phyloP scores from a whole-genome alignment of 2,329 filamentous ascomycete genomes.

The Juglanconis sp. region DNA sequence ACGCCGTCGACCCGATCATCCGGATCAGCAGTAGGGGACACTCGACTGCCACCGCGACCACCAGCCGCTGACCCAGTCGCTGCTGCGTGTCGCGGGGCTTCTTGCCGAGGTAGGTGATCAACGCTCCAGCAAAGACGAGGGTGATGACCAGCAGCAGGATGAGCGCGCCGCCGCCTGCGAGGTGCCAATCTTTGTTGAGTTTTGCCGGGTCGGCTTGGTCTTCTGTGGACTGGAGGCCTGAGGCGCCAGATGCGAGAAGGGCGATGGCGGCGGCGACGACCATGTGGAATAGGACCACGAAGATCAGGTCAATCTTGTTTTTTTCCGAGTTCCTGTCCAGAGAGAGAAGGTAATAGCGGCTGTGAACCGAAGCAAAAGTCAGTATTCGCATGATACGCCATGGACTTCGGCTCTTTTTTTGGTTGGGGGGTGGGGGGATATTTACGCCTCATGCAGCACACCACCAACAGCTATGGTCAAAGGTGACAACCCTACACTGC shows the following conservation, averaged over 20 bases:
- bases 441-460: constrained; percentile 35
- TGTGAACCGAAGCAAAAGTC: neutral
- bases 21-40: constrained; percentile 24
- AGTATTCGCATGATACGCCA: neutral
- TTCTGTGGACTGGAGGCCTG: constrained; percentile 15
- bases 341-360: constrained; percentile 5
- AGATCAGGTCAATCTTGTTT: constrained; percentile 4
- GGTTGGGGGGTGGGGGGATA: neutral
- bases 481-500: constrained; percentile 37
- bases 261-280: constrained; percentile 24
- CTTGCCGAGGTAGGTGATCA: constrained; percentile 7
- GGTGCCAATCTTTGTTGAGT: constrained; percentile 1
- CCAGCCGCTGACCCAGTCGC: constrained; percentile 14
- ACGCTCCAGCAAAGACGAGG: constrained; percentile 15
- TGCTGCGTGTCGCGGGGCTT: neutral
- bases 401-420: neutral
- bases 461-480: constrained; percentile 30
- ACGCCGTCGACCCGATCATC: constrained; percentile 22
- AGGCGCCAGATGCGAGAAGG: constrained; percentile 24
- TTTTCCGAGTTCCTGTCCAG: neutral
- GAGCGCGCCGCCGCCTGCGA: constrained; percentile 24
- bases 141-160: constrained; percentile 24
- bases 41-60: constrained; percentile 21
- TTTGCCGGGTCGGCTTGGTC: constrained; percentile 11
- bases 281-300: constrained; percentile 23